Base-by-base conservation (phyloP, 768 basidiomycete species). In the Pleurotus djamor region DNA sequence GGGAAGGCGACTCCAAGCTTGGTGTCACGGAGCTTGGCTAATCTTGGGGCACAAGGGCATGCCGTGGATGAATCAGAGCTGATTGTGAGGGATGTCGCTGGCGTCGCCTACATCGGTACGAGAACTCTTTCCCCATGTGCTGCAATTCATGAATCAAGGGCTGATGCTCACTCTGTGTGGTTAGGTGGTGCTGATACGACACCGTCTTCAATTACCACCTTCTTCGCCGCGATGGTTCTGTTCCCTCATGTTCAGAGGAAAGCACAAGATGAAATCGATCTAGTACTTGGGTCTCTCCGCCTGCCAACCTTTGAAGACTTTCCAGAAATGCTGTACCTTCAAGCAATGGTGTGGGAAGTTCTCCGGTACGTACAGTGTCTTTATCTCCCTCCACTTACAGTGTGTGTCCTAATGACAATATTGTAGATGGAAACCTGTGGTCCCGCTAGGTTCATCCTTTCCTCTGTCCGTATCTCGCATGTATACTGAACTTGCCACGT, bases 181-280 rank as follows among this genome's bases (percentile, higher is more conserved):
- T 3, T 47, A 74, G 74, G 64, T 34, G 64, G 70, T 4, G 59
- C 71, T 2, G 71, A 73, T 57, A 71, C 74, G 9, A 71, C 68
- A 5, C 59, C 63, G 2, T 55, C 69, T 0, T 57, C 60, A 0
- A 50, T 76, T 1, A 17, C 60, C 0, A 50, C 62, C 0, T 71
- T 68, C 58, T 47, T 74, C n/a, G 70, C 73, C 13, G 68, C 66
- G 14, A 66, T 76, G 62, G 59, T 72, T 32, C 59, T 63, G 12
- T 58, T 72, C 48, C 71, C 74, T 2, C 64, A 69, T 7, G 65
- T 66, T 5, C 65, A 73, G 36, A 51, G 33, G 13, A 67, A 64
- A 12, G 74, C 70, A 5, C 76, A 75, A 28, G 59, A 61, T 0
- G 74, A 75, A 35, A 63, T 76, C 4, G 71, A 74, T 48, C 21